Percentiles rank a stretch among this genome's conserved stretches.
Evolutionary conservation across 805 yeast species (phyloP).

Genomic region (Lachancea lanzarotensis): DNA sequence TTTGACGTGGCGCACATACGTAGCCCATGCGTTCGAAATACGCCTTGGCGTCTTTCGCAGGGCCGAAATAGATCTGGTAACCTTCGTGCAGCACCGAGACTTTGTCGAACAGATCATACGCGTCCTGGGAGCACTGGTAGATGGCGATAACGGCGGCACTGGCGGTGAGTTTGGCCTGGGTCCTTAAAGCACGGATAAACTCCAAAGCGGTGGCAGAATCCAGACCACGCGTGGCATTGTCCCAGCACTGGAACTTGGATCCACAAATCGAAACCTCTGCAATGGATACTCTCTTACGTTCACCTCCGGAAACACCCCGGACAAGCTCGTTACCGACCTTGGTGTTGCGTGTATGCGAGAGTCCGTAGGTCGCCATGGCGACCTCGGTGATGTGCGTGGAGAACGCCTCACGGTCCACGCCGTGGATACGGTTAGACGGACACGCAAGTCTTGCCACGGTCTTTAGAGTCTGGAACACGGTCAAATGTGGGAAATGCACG

Average conservation of each 20-base stretch:
- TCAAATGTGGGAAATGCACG: conserved; percentile 59
- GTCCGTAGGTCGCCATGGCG: conserved; percentile 51
- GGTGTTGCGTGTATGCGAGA: conserved; percentile 52
- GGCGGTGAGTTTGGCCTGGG: conserved; percentile 47
- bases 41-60: conserved; percentile 43
- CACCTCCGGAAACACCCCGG: conserved; percentile 81
- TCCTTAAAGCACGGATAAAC: conserved; percentile 59
- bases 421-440: conserved; percentile 55
- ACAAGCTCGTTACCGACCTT: conserved; percentile 57
- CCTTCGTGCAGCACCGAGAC: conserved; percentile 56
- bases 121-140: conserved; percentile 62
- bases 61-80: conserved; percentile 61
- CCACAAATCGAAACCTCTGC: conserved; percentile 68
- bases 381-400: conserved; percentile 50
- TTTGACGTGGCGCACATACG: conserved; percentile 55
- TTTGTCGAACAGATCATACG: conserved; percentile 57
- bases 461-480: conserved; percentile 58
- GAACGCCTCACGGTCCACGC: conserved; percentile 50
- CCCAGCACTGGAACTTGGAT: conserved; percentile 64
- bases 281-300: conserved; percentile 75
- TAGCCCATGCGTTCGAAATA: conserved; percentile 64
- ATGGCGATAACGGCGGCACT: conserved; percentile 61
- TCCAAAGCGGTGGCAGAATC: conserved; percentile 82
- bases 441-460: conserved; percentile 59
- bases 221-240: conserved; percentile 80